Base-by-base conservation (phyloP, 2,329 filamentous ascomycete genomes). In the Fusarium cyanostomum region DNA sequence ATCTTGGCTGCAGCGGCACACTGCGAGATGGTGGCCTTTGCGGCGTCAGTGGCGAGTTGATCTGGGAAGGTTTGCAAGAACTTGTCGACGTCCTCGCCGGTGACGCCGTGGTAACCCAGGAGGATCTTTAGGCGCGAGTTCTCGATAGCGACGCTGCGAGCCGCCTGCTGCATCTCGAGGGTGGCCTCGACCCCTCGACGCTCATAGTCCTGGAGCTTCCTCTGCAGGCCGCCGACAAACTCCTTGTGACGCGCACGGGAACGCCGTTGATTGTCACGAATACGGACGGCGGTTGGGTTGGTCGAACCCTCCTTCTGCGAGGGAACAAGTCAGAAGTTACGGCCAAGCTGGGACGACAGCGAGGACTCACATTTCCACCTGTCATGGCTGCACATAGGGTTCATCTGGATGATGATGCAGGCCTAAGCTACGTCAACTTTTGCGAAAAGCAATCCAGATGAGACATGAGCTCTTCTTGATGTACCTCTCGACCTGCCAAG, bases 251-350 rank as follows among this genome's bases (percentile, higher is more conserved):
- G 81, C 26, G 80, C 82, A 31, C 84, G 79, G 13, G 80, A 83
- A 31, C 80, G 81, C 42, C 83, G 81, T 73, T 86, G 84, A 70
- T 83, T 85, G 61, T 84, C 79, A 62, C 82, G 79, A 64, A 80
- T 79, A 53, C 78, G 78, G 51, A 76, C 57, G 50, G 74, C 74
- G 42, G 75, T 73, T 45, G 74, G 71, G 52, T 73, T 74, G 28
- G 67, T 55, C 10, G 72, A 70, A 59, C 56, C 67, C 50, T 71
- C 68, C 56, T 57, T 70, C 67, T 69, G 64, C 60, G 57, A 44
- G 59, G 56, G 41, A 56, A 63, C 57, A 56, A 62, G 67, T 71
- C 48, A 68, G 55, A 68, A 49, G 43, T 52, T 54, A 49, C 41
- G 57, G 50, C 21, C 35, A 38, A 56, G 27, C 48, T 24, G 31